phyloP scores from a whole-genome alignment of 768 basidiomycete species.

The Lentinula detonsa region DNA sequence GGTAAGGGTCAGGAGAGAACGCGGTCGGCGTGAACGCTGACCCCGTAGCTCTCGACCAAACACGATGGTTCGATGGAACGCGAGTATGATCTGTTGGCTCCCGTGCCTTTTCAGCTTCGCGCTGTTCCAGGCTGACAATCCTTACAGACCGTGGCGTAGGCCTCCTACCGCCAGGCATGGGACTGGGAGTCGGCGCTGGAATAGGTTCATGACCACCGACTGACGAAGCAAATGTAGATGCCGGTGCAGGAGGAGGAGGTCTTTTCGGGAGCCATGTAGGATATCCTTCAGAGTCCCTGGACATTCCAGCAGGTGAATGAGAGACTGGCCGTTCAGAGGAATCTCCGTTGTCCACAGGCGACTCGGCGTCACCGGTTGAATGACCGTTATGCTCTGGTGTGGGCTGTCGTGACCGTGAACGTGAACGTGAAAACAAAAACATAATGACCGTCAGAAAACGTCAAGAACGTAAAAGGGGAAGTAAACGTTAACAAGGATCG shows the following conservation, averaged over 20 bases:
- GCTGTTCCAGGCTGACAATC: conserved; percentile 66
- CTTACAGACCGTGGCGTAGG: conserved; percentile 78
- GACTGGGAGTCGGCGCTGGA: conserved; percentile 3
- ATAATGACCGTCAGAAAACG: conserved; percentile 14
- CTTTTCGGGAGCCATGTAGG: conserved; percentile 82
- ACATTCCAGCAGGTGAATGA: conserved; percentile 22
- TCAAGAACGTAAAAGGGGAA: conserved; percentile 11
- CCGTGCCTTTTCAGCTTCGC: conserved; percentile 32
- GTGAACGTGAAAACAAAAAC: conserved; percentile 25
- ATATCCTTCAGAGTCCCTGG: conserved; percentile 60
- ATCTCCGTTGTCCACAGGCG: conserved; percentile 4
- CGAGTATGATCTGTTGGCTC: conserved; percentile 49
- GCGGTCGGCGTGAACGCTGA: conserved; percentile 22
- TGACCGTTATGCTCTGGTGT: conserved; percentile 21
- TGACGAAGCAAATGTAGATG: conserved; percentile 61
- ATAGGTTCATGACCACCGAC: conserved; percentile 25
- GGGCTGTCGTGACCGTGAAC: conserved; percentile 25
- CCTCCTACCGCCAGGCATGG: conserved; percentile 55
- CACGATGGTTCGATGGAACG: conserved; percentile 35
- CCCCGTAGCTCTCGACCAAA: conserved; percentile 55
- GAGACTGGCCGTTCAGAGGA: conserved; percentile 23
- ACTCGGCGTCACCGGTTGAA: conserved; percentile 15
- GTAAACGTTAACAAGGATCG: conserved; percentile 2
- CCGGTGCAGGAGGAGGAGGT: conserved; percentile 71
- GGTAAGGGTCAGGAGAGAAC: conserved; percentile 25